These are phyloP conservation scores for Pichia insulana DNA, from an alignment of 805 yeast species.

Conservation along the genomic window DNA sequence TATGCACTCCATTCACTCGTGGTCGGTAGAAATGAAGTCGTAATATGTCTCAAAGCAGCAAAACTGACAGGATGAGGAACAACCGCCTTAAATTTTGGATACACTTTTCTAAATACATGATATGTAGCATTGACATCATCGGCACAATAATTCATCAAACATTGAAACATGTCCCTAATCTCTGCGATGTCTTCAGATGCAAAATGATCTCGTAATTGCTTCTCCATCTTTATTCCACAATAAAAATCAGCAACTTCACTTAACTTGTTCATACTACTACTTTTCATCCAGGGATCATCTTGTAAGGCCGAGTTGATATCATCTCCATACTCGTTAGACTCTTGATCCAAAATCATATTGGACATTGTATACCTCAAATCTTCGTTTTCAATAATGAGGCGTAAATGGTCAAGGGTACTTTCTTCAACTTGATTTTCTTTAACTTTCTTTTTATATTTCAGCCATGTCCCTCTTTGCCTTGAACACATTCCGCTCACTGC, in stretches of 20 bases:
- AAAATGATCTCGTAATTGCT: conserved; percentile 59
- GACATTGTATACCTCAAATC: conserved; percentile 23
- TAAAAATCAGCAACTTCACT: conserved; percentile 74
- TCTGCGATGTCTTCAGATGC: conserved; percentile 42
- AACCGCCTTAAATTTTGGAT: conserved; percentile 55
- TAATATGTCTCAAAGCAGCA: conserved; percentile 71
- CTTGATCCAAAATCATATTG: conserved; percentile 26
- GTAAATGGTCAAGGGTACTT: conserved; percentile 14
- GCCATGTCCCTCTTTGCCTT: conserved; percentile 76
- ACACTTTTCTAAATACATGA: conserved; percentile 54
- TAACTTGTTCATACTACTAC: conserved; percentile 70
- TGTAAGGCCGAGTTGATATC: conserved; percentile 14
- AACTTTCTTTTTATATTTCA: conserved; percentile 43
- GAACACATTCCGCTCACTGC: conserved; percentile 91
- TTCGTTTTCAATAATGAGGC: conserved; percentile 17
- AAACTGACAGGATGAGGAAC: conserved; percentile 94
- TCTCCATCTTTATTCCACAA: conserved; percentile 60
- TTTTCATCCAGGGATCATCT: conserved; percentile 83
- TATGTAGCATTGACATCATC: conserved; percentile 73
- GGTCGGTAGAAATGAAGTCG: conserved; percentile 73
- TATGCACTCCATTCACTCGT: conserved; percentile 65
- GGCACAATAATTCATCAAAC: conserved; percentile 74
- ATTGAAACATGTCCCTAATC: conserved; percentile 48
- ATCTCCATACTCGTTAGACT: conserved; percentile 19
- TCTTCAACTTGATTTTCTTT: conserved; percentile 14